Percentiles rank a stretch among this genome's conserved stretches.
Evolutionary conservation across 2,329 filamentous ascomycete species (phyloP).

Genomic region (Aureobasidium sp.): DNA sequence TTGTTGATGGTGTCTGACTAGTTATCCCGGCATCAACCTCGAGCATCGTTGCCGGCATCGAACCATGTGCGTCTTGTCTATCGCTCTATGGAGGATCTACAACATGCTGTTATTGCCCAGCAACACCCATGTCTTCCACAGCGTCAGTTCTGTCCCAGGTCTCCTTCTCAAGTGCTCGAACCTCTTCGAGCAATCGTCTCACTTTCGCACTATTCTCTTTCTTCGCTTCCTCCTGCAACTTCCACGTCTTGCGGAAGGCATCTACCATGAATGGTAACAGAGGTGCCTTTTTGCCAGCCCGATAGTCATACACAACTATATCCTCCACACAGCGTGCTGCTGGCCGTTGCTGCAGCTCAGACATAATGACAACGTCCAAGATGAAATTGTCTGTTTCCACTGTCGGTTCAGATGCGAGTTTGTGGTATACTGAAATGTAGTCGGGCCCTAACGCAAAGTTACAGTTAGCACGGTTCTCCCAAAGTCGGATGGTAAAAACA

Average conservation of each 20-base stretch:
- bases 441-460: slow-evolving; percentile 48
- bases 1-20: not conserved
- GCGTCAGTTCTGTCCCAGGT: slow-evolving; percentile 68
- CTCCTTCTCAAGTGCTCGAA: slow-evolving; percentile 56
- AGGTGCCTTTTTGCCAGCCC: slow-evolving; percentile 44
- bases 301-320: slow-evolving; percentile 70
- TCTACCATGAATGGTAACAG: slow-evolving; percentile 54
- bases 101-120: not conserved
- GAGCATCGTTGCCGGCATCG: not conserved
- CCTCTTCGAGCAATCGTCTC: slow-evolving; percentile 45
- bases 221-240: slow-evolving; percentile 52
- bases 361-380: slow-evolving; percentile 58
- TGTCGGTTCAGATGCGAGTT: slow-evolving; percentile 49
- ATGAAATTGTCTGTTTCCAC: slow-evolving; percentile 46
- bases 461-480: not conserved
- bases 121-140: slow-evolving; percentile 41
- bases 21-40: not conserved
- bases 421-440: slow-evolving; percentile 74
- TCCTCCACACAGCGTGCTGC: slow-evolving; percentile 71
- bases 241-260: slow-evolving; percentile 51
- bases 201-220: slow-evolving; percentile 45
- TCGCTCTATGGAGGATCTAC: not conserved
- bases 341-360: slow-evolving; percentile 61
- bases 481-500: not conserved
- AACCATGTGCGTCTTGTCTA: not conserved